Percentiles rank a stretch among this genome's conserved stretches.
Evolutionary conservation across 495 filamentous ascomycete genomes (phyloP).

Genomic region (Elaphomyces granulatus): DNA sequence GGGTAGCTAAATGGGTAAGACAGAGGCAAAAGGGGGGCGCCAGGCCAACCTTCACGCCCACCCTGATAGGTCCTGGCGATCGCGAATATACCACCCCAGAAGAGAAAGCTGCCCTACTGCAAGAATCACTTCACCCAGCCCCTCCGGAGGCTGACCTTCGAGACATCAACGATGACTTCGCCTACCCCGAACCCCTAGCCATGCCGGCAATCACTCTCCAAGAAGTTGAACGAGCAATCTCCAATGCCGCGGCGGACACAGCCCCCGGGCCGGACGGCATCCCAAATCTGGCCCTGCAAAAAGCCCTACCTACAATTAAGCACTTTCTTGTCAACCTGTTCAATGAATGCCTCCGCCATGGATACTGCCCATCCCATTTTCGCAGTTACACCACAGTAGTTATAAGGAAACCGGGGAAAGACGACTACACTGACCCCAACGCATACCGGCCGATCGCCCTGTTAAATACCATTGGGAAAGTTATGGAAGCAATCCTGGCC

Average conservation of each 20-base stretch:
- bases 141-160: slow-evolving; percentile 1
- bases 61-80: background rate
- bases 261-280: slow-evolving; percentile 2
- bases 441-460: slow-evolving; percentile 15
- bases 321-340: background rate
- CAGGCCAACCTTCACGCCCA: slow-evolving; percentile 1
- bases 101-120: slow-evolving; percentile 2
- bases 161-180: background rate
- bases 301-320: background rate
- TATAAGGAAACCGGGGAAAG: slow-evolving; percentile 11
- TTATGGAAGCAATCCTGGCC: slow-evolving; percentile 11
- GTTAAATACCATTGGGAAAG: slow-evolving; percentile 16
- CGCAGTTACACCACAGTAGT: slow-evolving; percentile 9
- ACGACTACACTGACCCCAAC: slow-evolving; percentile 9
- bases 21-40: background rate
- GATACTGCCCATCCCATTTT: slow-evolving; percentile 9
- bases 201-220: slow-evolving; percentile 7
- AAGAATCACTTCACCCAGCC: background rate
- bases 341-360: slow-evolving; percentile 1
- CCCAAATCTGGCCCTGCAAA: slow-evolving; percentile 3
- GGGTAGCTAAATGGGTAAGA: slow-evolving; percentile 1
- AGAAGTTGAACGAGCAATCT: slow-evolving; percentile 11
- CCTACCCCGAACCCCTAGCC: background rate
- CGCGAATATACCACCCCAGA: slow-evolving; percentile 2
- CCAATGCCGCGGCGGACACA: slow-evolving; percentile 3